Evolutionary conservation across 345 rosid species (phyloP).

Genomic region (Populus pruinosa): DNA sequence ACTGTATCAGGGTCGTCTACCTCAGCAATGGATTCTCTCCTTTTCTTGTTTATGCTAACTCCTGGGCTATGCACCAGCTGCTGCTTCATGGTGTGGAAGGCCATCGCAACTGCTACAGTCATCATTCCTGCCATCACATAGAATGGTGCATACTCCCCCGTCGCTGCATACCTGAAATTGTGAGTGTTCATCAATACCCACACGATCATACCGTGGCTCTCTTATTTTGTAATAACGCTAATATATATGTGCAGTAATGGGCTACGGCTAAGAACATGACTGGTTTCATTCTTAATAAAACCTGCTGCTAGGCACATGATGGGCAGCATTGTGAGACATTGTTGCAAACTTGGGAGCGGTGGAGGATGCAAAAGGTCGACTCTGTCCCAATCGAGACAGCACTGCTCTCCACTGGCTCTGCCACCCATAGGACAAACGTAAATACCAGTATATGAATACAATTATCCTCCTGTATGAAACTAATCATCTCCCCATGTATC

Average conservation of each 20-base stretch:
- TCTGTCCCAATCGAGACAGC: conserved; percentile 10
- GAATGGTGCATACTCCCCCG: conserved; percentile 42
- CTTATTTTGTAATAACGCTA: too few species aligned
- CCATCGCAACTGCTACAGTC: conserved; percentile 29
- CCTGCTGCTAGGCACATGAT: too few species aligned
- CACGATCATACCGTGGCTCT: too few species aligned
- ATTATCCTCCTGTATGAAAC: too few species aligned
- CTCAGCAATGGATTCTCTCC: conserved; percentile 44
- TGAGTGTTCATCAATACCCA: neutral
- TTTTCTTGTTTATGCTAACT: conserved; percentile 42
- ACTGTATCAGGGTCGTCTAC: conserved; percentile 43
- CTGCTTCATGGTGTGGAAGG: conserved; percentile 39
- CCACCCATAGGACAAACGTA: neutral
- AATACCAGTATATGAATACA: neutral
- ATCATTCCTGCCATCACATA: conserved; percentile 43
- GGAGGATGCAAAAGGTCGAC: conserved; percentile 19
- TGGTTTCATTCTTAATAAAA: too few species aligned
- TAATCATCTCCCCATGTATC: neutral
- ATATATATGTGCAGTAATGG: too few species aligned
- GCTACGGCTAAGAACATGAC: too few species aligned
- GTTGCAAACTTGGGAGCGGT: conserved; percentile 14
- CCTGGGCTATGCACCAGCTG: conserved; percentile 45
- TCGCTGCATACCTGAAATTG: conserved; percentile 24
- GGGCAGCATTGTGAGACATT: neutral
- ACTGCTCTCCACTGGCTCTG: neutral